These are phyloP conservation scores for Globisporangium barbulae DNA, from an alignment of 352 stramenopile species.

Conservation along the genomic window DNA sequence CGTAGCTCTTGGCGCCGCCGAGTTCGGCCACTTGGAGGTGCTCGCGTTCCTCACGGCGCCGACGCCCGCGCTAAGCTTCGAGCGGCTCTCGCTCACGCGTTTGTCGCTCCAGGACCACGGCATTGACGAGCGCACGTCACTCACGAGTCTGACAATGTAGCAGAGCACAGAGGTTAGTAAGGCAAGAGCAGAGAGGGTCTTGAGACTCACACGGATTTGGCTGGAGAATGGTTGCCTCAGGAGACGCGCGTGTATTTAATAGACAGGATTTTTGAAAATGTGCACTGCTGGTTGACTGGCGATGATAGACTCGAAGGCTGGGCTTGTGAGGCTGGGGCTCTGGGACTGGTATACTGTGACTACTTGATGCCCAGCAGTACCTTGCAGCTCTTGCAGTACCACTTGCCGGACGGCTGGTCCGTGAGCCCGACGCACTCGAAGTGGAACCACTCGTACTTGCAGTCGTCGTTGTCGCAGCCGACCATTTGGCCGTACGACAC, in stretches of 20 bases:
- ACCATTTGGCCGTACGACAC: conserved; percentile 92
- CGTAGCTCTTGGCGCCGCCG: conserved; percentile 23
- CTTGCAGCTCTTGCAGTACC: conserved; percentile 86
- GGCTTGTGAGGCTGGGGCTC: background rate
- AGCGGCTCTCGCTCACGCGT: conserved; percentile 14
- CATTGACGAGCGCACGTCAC: background rate
- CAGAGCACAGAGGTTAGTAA: background rate
- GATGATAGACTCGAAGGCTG: background rate
- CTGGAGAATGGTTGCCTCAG: background rate
- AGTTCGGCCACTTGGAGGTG: conserved; percentile 33
- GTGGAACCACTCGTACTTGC: conserved; percentile 93
- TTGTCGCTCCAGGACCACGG: conserved; percentile 16
- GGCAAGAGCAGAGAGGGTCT: background rate
- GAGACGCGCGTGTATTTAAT: conserved; percentile 14
- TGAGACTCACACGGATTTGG: background rate
- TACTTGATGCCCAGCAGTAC: conserved; percentile 64
- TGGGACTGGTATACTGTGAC: background rate
- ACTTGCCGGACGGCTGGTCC: conserved; percentile 76
- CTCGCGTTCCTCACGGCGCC: conserved; percentile 33
- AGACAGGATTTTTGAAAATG: conserved; percentile 7
- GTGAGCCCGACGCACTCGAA: conserved; percentile 87
- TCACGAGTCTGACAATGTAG: background rate
- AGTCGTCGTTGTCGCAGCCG: conserved; percentile 91
- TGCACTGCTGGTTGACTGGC: background rate
- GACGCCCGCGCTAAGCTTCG: conserved; percentile 12